Conservation (phyloP, 257 asterid genomes). For the Lavandula angustifolia region DNA sequence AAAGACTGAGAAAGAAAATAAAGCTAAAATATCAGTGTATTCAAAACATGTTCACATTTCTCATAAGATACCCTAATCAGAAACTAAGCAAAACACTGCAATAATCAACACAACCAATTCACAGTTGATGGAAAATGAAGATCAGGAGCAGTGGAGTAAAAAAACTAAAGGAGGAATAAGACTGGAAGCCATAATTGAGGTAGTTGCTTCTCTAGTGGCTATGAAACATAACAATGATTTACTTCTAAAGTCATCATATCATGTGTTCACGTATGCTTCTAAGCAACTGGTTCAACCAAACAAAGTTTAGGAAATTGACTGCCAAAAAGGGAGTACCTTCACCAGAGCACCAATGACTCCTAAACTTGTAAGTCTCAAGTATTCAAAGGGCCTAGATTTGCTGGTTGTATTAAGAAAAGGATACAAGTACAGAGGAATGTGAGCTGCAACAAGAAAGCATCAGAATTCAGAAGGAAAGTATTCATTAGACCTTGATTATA, state of each 20-base stretch:
- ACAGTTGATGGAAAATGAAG: neutral
- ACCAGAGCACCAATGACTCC: conserved; percentile 98
- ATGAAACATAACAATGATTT: neutral
- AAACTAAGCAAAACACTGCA: neutral
- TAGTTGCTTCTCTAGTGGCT: neutral
- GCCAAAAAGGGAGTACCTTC: conserved; percentile 62
- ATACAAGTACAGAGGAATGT: conserved; percentile 78
- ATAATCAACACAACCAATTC: neutral
- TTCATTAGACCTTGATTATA: conserved; percentile 7
- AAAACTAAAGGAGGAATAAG: neutral
- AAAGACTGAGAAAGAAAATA: neutral
- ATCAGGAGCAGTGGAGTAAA: neutral
- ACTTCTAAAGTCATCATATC: neutral
- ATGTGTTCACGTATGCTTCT: conserved; percentile 6
- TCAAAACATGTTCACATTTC: neutral
- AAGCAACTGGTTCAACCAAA: conserved; percentile 6
- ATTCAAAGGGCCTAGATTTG: conserved; percentile 94
- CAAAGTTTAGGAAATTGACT: conserved; percentile 6
- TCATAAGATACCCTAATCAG: neutral
- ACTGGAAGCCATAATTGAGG: conserved; percentile 1
- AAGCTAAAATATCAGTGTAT: neutral
- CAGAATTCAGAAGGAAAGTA: conserved; percentile 15
- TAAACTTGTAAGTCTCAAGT: conserved; percentile 89
- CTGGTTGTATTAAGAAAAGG: conserved; percentile 92
- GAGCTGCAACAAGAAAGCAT: conserved; percentile 61